Evolutionary conservation across 1,284 basidiomycete genomes (phyloP), one percentile per base, ranked within the genome.

Genomic region (Coniferiporia weirii): DNA sequence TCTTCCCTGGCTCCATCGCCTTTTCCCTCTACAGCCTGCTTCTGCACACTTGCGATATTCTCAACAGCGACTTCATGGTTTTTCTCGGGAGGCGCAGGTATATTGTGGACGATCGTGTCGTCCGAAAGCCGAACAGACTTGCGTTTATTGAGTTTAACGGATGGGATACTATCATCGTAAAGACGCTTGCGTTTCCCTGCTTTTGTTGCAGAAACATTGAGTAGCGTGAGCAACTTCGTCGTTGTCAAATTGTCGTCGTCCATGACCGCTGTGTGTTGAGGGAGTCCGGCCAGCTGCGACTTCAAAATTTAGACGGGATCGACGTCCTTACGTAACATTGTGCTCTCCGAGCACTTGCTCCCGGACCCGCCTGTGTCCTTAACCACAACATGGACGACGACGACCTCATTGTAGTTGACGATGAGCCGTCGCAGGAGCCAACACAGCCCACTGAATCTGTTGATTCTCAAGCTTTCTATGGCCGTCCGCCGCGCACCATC

Each of bases 181-280:
- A 75, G 71, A 63, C 79, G 73, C 69, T 85, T 84, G 36, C 80
- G 73, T 66, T 89, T 89, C 46, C 76, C 76, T 7, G 79, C 73
- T 67, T 83, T 87, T 7, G 83, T 83, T 0, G 94, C 91, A 52
- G 91, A 93, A 1, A 98, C 93, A 72, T 99, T 99, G 34, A 99
- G 80, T 1, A 99, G 82, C 0, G 97, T 99, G 44, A 98, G 75
- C 1, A 99, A 84, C 63, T 87, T 87, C 48, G 89, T 89, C 1
- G 85, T 87, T n/a, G 87, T 83, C 8, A 79, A 74, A 66, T 83
- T 84, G 51, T 72, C 74, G 63, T 79, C 76, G 62, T 78, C 76
- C 73, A 78, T 76, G 35, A 5, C 4, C 49, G 40, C 56, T 17
- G 38, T 43, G 13, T 20, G n/a, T 44, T n/a, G 6, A 19, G 19